Base-by-base conservation (phyloP, 2,329 filamentous ascomycete species). In the Clathrospora elynae region DNA sequence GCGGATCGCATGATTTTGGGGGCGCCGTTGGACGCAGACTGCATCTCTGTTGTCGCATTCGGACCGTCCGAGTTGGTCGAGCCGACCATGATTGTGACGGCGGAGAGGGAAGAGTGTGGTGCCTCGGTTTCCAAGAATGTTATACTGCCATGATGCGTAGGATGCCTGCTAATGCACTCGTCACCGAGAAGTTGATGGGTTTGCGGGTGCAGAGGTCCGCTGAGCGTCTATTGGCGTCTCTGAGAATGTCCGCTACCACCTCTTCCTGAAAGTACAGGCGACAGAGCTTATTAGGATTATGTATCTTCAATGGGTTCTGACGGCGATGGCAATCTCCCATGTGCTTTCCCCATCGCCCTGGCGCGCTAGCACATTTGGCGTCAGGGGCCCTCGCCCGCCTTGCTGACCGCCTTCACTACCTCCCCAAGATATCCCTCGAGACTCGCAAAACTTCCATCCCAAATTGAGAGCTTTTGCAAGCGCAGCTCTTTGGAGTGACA, bases 1-100 rank as follows among this genome's bases (percentile, higher is more conserved):
- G 57, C 62, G 7, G 62, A 58, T 14, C 50, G 58, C 42, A 64
- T 61, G 28, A 64, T 65, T 31, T 55, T 59, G 44, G 64, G 62
- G 2, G 49, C 54, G 20, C 59, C 61, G 32, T 65, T 62, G 1
- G 55, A 35, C 2, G 38, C 38, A 17, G 45, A 46, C 6, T 53
- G 49, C 12, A 51, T 40, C 17, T 52, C 46, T 14, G 56, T 49
- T 6, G 55, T 52, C 12, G 55, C 37, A 14, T 55, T 51, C 53
- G 59, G 61, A 37, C 58, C 35, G 40, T 55, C 58, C n/a, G 59
- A 55, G 6, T 59, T 61, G 39, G 50, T 53, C 3, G 55, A 56
- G 44, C 62, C 65, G 17, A 46, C 55, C 66, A 69, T 68, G 36
- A 13, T 31, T 20, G 35, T 31, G 13, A 13, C 11, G 12, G 26